Base-by-base conservation (phyloP, 345 rosid genomes). In the Eucalyptus dawsonii region DNA sequence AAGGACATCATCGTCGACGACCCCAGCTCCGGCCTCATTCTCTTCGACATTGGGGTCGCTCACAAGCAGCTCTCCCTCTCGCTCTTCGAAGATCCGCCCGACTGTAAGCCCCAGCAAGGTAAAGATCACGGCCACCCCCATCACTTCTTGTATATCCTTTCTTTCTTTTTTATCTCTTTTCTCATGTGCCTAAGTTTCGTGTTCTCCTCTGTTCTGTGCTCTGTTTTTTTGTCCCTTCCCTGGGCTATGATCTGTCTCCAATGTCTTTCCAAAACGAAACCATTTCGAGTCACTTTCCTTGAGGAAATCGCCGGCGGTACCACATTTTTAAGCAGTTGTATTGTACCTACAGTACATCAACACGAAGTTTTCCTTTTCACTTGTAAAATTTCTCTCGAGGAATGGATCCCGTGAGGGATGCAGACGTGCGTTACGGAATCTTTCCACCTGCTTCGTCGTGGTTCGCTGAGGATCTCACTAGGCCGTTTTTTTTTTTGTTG, bases 11-110 rank as follows among this genome's bases (percentile, higher is more conserved):
- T 91, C 60, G 99, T 98, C 14, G 92, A 94, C 90, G 96, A 97
- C 56, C 99, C 99, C 22, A 88, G 47, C 19, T 95, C 98, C 34
- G 99, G 99, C 11, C 94, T 98, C 69, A 98, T 98, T n/a, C 87
- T 95, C 60, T 95, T 98, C 65, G 99, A 98, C 91, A 97, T 98
- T 85, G 99, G 97, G 6, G 93, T 96, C n/a, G 99, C 99, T 65
- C 94, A 90, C 47, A 98, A 98, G 88, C 98, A 97, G 51, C 91
- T 98, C 21, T 95, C 99, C 6, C 72, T 95, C 9, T 95, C 99
- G 42, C 95, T 98, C 90, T 97, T 98, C 86, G 99, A 98, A 93
- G 94, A 92, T 17, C 99, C 99, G 11, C 99, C 99, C 25, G 87
- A 88, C 67, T 98, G 99, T 89, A 94, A 88, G 67, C 95, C 96